A percentile compares a stretch with the other conserved stretches of the same genome.
phyloP scores from a whole-genome alignment of 495 filamentous ascomycete genomes.

The Penicillium subrubescens region DNA sequence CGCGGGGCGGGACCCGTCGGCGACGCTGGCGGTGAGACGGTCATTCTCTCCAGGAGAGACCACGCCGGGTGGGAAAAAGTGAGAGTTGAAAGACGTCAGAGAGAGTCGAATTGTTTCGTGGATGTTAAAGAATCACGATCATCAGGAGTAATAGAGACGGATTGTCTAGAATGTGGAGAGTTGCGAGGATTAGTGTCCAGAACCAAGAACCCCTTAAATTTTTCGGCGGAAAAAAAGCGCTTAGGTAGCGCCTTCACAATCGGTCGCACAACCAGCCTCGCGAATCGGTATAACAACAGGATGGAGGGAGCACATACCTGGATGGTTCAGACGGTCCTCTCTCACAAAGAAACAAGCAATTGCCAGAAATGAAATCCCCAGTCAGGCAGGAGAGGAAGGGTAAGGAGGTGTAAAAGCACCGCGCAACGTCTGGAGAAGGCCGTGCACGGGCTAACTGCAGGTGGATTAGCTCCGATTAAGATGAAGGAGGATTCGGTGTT shows the following conservation, averaged over 20 bases:
- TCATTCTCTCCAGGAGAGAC: constrained; percentile 43
- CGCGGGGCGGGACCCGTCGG: constrained; percentile 61
- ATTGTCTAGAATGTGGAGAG: constrained; percentile 24
- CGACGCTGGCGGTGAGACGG: constrained; percentile 60
- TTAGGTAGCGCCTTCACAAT: not conserved
- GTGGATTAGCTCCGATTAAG: constrained; percentile 28
- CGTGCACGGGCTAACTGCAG: constrained; percentile 24
- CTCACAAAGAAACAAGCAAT: constrained; percentile 14
- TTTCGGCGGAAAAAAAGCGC: constrained; percentile 4
- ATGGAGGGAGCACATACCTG: constrained; percentile 6
- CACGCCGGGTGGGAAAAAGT: constrained; percentile 29
- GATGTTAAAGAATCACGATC: constrained; percentile 13
- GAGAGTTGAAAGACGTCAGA: constrained; percentile 12
- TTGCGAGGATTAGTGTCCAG: constrained; percentile 14
- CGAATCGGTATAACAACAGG: not conserved
- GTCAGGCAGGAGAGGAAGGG: constrained; percentile 8
- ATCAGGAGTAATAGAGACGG: constrained; percentile 24
- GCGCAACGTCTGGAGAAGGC: constrained; percentile 21
- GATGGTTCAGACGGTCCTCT: constrained; percentile 6
- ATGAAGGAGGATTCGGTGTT: constrained; percentile 26
- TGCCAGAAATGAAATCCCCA: constrained; percentile 8
- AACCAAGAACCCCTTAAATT: constrained; percentile 20
- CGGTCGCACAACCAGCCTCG: not conserved
- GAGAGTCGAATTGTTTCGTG: not conserved
- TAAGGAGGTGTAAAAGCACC: constrained; percentile 13